Percentiles rank a stretch among this genome's conserved stretches.
Evolutionary conservation across 1,284 basidiomycete genomes (phyloP).

Genomic region (Cutaneotrichosporon spelunceum): DNA sequence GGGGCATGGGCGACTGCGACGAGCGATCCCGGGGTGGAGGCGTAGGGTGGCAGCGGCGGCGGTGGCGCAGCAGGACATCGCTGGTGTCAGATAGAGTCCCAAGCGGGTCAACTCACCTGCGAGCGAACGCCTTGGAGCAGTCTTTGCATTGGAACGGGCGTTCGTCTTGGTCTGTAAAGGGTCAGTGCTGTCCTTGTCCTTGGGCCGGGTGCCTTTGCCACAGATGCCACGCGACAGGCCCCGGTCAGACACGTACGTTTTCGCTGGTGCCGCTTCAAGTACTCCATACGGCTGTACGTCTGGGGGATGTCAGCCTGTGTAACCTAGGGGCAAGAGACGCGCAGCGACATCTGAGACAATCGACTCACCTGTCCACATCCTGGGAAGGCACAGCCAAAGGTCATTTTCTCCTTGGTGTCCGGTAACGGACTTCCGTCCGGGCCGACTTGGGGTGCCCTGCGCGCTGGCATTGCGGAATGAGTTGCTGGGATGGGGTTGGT

Average conservation of each 20-base stretch:
- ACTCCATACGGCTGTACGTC: slow-evolving; percentile 51
- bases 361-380: slow-evolving; percentile 46
- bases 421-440: slow-evolving; percentile 25
- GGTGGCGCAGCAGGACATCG: slow-evolving; percentile 52
- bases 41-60: slow-evolving; percentile 50
- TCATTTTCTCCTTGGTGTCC: slow-evolving; percentile 45
- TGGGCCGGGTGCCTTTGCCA: not conserved
- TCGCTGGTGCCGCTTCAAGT: slow-evolving; percentile 51
- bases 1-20: slow-evolving; percentile 40
- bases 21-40: slow-evolving; percentile 43
- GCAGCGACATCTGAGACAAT: not conserved
- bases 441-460: slow-evolving; percentile 18
- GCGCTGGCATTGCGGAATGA: slow-evolving; percentile 22
- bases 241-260: slow-evolving; percentile 43
- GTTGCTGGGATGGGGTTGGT: not conserved
- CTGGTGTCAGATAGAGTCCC: slow-evolving; percentile 25
- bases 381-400: slow-evolving; percentile 44
- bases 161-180: slow-evolving; percentile 46
- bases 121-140: slow-evolving; percentile 51
- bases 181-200: slow-evolving; percentile 7
- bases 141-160: slow-evolving; percentile 51
- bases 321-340: not conserved
- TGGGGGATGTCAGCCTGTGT: slow-evolving; percentile 21
- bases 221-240: slow-evolving; percentile 3
- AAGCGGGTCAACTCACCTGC: slow-evolving; percentile 38